Conservation (phyloP, 2,329 filamentous ascomycete species). For the Colletotrichum eleusines region DNA sequence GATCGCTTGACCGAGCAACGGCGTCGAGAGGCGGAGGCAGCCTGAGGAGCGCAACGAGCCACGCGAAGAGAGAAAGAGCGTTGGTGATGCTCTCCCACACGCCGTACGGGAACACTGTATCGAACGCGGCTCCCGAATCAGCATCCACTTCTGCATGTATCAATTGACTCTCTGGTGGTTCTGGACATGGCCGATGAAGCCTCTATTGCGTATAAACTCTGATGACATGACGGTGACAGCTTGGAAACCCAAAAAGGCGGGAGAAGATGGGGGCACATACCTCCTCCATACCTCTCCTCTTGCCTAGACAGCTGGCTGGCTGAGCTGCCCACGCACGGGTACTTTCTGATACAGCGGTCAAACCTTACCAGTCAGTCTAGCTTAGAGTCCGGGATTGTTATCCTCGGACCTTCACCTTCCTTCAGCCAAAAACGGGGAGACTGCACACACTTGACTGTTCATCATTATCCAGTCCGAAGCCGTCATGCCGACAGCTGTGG, state of each 20-base stretch:
- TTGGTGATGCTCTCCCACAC: conserved; percentile 21
- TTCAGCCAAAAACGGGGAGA: neutral
- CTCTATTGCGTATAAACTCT: neutral
- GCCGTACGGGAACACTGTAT: conserved; percentile 19
- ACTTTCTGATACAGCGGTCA: conserved; percentile 39
- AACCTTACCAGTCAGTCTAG: conserved; percentile 28
- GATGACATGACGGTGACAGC: neutral
- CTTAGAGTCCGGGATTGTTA: conserved; percentile 1
- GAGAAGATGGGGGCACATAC: neutral
- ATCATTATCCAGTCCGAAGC: neutral
- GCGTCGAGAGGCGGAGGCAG: conserved; percentile 15
- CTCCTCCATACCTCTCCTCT: too few species aligned
- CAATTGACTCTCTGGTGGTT: too few species aligned
- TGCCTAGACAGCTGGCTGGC: too few species aligned
- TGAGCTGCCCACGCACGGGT: conserved; percentile 35
- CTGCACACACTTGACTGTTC: neutral
- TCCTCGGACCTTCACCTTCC: neutral
- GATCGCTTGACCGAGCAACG: conserved; percentile 37
- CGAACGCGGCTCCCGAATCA: conserved; percentile 27
- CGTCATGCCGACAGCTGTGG: neutral
- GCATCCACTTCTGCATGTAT: conserved; percentile 31
- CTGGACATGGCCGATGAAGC: conserved; percentile 31
- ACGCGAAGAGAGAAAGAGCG: too few species aligned
- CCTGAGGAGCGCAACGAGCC: too few species aligned
- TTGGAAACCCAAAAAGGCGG: neutral